Conservation (phyloP, 2,329 filamentous ascomycete species). For the Sporothrix brasiliensis region DNA sequence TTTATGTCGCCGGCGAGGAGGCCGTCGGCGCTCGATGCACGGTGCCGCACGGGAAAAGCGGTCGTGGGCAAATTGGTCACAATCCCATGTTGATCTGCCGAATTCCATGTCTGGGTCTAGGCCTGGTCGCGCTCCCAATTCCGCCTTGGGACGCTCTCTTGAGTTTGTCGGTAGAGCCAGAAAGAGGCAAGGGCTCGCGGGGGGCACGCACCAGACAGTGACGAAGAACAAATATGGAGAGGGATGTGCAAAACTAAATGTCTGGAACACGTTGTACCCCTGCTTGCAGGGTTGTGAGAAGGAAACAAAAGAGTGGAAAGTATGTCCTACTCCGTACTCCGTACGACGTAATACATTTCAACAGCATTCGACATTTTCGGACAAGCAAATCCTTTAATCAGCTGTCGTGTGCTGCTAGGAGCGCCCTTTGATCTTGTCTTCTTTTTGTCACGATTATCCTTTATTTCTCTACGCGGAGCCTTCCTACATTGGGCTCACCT, state of each 20-base stretch:
- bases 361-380: neutral
- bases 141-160: neutral
- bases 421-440: neutral
- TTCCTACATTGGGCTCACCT: slow-evolving; percentile 13
- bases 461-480: neutral
- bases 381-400: neutral
- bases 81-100: slow-evolving; percentile 1
- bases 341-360: too few species aligned
- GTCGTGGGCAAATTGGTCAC: too few species aligned
- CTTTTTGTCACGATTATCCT: too few species aligned
- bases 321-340: neutral
- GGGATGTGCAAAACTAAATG: slow-evolving; percentile 8
- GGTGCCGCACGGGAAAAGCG: neutral
- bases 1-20: neutral
- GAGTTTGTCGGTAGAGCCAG: neutral
- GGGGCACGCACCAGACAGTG: neutral
- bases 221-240: slow-evolving; percentile 8
- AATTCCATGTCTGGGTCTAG: neutral
- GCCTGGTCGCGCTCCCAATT: neutral
- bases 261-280: slow-evolving; percentile 22
- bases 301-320: neutral
- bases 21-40: neutral
- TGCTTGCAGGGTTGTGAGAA: slow-evolving; percentile 14
- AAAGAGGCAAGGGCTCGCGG: neutral
- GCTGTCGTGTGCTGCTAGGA: neutral